Conservation (phyloP, 106 monocot species). For the Platanthera guangdongensis region DNA sequence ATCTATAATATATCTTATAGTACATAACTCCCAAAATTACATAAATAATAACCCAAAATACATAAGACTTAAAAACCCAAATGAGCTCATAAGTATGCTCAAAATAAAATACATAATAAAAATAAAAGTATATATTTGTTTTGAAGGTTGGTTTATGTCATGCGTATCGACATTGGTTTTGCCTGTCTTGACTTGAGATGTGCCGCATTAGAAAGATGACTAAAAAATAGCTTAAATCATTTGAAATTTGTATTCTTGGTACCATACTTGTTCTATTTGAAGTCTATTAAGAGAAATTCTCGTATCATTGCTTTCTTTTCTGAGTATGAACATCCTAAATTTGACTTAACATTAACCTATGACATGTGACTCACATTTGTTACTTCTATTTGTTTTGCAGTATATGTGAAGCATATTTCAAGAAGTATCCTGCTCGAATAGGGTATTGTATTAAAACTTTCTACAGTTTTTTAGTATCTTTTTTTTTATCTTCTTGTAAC, state of each 20-base stretch:
- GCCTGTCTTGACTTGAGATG: too few species aligned
- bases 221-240: too few species aligned
- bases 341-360: background rate
- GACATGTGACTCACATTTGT: background rate
- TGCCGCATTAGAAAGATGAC: too few species aligned
- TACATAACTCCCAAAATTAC: too few species aligned
- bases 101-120: too few species aligned
- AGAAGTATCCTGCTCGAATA: slow-evolving; percentile 75
- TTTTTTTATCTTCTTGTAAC: slow-evolving; percentile 2
- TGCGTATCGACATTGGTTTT: too few species aligned
- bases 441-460: slow-evolving; percentile 35
- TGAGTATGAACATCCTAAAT: background rate
- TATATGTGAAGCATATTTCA: slow-evolving; percentile 98
- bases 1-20: too few species aligned
- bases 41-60: too few species aligned
- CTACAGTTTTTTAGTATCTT: background rate
- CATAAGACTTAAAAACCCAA: too few species aligned
- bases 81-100: too few species aligned
- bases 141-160: too few species aligned
- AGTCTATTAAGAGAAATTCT: background rate
- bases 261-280: background rate
- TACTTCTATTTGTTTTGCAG: slow-evolving; percentile 40
- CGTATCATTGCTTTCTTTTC: background rate
- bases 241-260: background rate
- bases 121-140: too few species aligned